Conservation (phyloP, 257 asterid species). For the Primulina eburnea region DNA sequence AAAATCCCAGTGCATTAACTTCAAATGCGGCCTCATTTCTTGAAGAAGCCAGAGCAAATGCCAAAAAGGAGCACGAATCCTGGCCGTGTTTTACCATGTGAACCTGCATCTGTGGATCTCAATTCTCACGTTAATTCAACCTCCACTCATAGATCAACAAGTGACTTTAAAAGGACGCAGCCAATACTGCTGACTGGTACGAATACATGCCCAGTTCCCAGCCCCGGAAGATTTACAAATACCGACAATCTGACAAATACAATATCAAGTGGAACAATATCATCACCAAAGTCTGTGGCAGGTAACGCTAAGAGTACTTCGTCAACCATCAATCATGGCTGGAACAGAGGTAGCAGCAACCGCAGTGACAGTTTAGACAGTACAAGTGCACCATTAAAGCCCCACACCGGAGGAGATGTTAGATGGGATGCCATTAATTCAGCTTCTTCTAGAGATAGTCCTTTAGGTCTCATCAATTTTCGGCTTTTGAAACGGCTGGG, state of each 20-base stretch:
- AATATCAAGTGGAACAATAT: constrained; percentile 18
- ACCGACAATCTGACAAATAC: constrained; percentile 14
- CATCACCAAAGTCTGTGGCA: constrained; percentile 27
- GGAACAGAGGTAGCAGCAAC: constrained; percentile 37
- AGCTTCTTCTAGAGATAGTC: constrained; percentile 50
- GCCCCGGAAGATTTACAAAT: constrained; percentile 27
- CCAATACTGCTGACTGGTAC: constrained; percentile 13
- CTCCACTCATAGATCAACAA: constrained; percentile 19
- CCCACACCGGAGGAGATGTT: constrained; percentile 93
- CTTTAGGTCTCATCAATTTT: constrained; percentile 67
- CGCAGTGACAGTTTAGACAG: constrained; percentile 70
- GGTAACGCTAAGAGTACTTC: constrained; percentile 28
- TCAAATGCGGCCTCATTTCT: constrained; percentile 31
- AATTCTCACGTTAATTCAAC: constrained; percentile 17
- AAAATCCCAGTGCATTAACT: constrained; percentile 21
- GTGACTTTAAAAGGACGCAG: constrained; percentile 26
- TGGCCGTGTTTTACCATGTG: constrained; percentile 30
- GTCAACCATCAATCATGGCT: constrained; percentile 28
- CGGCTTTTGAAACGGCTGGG: constrained; percentile 82
- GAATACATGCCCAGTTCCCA: constrained; percentile 23
- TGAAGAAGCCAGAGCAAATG: constrained; percentile 28
- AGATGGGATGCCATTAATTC: constrained; percentile 83
- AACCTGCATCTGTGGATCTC: constrained; percentile 15
- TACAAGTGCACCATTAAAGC: constrained; percentile 50
- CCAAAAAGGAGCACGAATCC: constrained; percentile 23